A percentile compares a stretch with the other conserved stretches of the same genome.
These are phyloP conservation scores for Alloascoidea africana DNA, from an alignment of 805 yeast genomes.

Conservation along the genomic window DNA sequence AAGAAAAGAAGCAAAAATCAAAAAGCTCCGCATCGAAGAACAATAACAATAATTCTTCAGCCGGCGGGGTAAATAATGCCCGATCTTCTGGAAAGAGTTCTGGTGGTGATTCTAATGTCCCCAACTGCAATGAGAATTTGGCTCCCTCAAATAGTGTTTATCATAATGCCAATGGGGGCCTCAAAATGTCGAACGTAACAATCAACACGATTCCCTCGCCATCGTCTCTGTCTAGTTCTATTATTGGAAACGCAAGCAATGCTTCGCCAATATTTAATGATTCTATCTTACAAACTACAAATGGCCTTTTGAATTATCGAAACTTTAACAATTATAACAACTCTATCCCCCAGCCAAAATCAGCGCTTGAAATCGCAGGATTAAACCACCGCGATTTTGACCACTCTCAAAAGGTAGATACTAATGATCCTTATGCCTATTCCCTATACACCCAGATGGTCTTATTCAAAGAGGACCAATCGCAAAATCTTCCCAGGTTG, in stretches of 20 bases:
- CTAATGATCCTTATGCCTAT: neutral
- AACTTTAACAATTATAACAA: neutral
- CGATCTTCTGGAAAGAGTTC: neutral
- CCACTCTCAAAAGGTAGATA: neutral
- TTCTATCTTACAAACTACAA: neutral
- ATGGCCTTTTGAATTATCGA: neutral
- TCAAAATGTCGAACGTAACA: neutral
- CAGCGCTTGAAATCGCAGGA: too few species aligned
- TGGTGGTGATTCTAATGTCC: neutral
- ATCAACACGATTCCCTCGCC: neutral
- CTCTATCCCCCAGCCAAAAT: neutral
- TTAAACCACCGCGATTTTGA: too few species aligned
- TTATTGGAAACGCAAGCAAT: neutral
- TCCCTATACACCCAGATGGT: neutral
- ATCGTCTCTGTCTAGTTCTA: neutral
- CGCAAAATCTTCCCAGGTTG: neutral
- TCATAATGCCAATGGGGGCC: neutral
- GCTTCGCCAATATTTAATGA: neutral
- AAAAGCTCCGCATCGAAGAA: neutral
- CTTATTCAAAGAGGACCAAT: neutral
- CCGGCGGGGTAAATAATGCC: neutral
- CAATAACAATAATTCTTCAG: neutral
- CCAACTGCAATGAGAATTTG: neutral
- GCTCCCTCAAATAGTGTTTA: neutral
- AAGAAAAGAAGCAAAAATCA: neutral